Conservation (phyloP, 2,329 filamentous ascomycete species). For the Penicillium sp. region DNA sequence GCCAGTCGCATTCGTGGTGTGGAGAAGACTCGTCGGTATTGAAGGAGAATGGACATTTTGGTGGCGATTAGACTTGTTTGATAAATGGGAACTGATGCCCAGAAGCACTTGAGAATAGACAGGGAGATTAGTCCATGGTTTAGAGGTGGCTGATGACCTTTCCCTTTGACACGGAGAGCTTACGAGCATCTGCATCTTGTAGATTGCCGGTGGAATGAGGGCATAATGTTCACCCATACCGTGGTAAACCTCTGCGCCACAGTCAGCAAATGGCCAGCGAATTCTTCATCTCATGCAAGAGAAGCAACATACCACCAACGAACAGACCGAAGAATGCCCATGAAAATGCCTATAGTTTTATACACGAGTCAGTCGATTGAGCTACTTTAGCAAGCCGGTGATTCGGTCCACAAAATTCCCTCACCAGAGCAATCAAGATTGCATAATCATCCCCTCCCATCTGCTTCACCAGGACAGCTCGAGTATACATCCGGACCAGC, state of each 20-base stretch:
- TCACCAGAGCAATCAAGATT: slow-evolving; percentile 41
- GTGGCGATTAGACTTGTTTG: slow-evolving; percentile 39
- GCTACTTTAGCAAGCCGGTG: background rate
- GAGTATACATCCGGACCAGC: slow-evolving; percentile 47
- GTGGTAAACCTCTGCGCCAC: slow-evolving; percentile 32
- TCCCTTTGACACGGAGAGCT: slow-evolving; percentile 7
- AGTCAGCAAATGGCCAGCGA: slow-evolving; percentile 3
- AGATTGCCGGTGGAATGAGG: slow-evolving; percentile 25
- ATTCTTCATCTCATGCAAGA: background rate
- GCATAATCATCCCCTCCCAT: slow-evolving; percentile 44
- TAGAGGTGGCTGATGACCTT: background rate
- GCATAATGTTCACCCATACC: slow-evolving; percentile 35
- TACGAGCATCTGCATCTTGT: slow-evolving; percentile 34
- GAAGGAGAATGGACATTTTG: slow-evolving; percentile 42
- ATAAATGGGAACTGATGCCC: slow-evolving; percentile 40
- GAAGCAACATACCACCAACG: slow-evolving; percentile 31
- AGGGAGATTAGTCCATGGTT: background rate
- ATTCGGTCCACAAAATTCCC: slow-evolving; percentile 7
- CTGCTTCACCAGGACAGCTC: slow-evolving; percentile 39
- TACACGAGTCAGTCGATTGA: background rate
- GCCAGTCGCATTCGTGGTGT: slow-evolving; percentile 36
- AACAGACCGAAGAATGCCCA: slow-evolving; percentile 38
- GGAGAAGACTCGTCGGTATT: slow-evolving; percentile 43
- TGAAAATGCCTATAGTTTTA: slow-evolving; percentile 29
- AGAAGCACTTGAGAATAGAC: slow-evolving; percentile 31